Evolutionary conservation across 768 basidiomycete species (phyloP), one percentile per base, ranked within the genome.

Genomic region (Leucosporidium creatinivorum): DNA sequence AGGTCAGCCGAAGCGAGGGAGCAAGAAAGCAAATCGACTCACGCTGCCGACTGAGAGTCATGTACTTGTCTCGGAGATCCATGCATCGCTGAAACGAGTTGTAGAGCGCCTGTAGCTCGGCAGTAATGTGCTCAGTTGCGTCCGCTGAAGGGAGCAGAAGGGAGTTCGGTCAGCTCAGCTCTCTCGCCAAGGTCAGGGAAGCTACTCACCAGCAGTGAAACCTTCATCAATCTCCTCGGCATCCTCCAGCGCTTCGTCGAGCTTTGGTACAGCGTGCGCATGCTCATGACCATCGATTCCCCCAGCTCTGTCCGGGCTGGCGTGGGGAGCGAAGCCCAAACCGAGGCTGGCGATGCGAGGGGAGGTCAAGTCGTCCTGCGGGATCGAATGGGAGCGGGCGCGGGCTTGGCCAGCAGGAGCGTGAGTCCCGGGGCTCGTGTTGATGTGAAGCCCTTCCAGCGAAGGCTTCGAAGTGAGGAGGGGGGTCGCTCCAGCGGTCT

Each of bases 21-120:
- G 13, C 39, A 44, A 13, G 10, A 13, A 44, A 17, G 15, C 2
- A 13, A 44, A 17, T 2, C 2, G 15, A 13, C 39, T 12, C 15
- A 44, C 39, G 59, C 77, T 99, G 96, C 6, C 87, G 83, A 1
- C 93, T 97, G 67, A 84, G 84, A 9, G 81, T 72, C 80, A 96
- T 93, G 80, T 97, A 99, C 79, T 97, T 98, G 80, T 98, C 94
- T 31, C 96, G 88, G 25, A 98, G 81, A 62, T 89, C 85, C 57
- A 98, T 85, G 76, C 94, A 98, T 75, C 62, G 68, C 82, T 85
- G 66, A 76, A 98, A 85, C 1, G 87, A 83, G 68, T 86, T 82
- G 68, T 89, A 86, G 19, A 91, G 81, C 12, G 75, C 73, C 31
- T 56, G 61, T 3, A 81, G 78, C 17, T 80, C 77, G 12, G 74